Conservation (phyloP, 192 early-diverging fungal species). For the Oehlia diaphana region DNA sequence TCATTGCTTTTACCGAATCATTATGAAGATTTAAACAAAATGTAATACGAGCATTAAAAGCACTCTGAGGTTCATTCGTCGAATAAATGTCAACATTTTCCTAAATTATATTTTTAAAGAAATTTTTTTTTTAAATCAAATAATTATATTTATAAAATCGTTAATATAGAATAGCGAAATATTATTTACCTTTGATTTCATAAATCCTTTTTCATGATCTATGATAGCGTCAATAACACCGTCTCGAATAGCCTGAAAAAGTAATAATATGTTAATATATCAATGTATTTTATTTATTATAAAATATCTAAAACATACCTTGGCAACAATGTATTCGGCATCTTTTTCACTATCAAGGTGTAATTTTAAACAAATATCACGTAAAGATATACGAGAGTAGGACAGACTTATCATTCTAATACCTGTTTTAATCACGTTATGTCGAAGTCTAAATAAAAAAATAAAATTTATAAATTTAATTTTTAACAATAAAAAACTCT, state of each 20-base stretch:
- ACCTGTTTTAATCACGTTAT: constrained; percentile 99
- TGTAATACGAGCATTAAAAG: constrained; percentile 91
- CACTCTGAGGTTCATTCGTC: constrained; percentile 93
- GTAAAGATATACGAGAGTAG: constrained; percentile 94
- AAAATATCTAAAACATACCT: constrained; percentile 39
- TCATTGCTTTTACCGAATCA: constrained; percentile 93
- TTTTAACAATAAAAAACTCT: not conserved
- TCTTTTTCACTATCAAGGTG: constrained; percentile 98
- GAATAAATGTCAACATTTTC: constrained; percentile 95
- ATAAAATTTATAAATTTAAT: not conserved
- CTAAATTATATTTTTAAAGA: constrained; percentile 27
- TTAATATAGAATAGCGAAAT: not conserved
- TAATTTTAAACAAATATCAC: constrained; percentile 96
- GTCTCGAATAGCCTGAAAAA: constrained; percentile 79
- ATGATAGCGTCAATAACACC: constrained; percentile 98
- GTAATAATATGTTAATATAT: not conserved
- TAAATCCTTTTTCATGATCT: constrained; percentile 90
- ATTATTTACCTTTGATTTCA: constrained; percentile 74
- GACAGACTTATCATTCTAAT: constrained; percentile 95
- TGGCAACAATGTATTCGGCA: constrained; percentile 98
- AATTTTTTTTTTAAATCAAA: not conserved
- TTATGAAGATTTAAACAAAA: constrained; percentile 98
- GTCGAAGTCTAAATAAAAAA: constrained; percentile 74
- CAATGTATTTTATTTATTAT: not conserved
- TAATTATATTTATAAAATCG: not conserved